These are phyloP conservation scores for Penicillium griseofulvum DNA, from an alignment of 2,329 filamentous ascomycete species.

Conservation along the genomic window DNA sequence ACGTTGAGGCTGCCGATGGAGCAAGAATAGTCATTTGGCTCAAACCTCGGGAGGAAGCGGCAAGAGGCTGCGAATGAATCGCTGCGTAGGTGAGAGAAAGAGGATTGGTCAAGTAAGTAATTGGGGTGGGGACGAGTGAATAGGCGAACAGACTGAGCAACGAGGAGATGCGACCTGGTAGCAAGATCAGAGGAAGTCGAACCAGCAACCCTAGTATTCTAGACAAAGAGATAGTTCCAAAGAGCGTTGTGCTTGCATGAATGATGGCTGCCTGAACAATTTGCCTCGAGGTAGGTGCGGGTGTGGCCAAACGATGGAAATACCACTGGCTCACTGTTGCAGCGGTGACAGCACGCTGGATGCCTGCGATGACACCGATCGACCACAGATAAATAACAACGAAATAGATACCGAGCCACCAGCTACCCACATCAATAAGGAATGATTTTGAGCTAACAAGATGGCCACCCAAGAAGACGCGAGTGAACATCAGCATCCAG, in stretches of 20 bases:
- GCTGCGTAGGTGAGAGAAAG: slow-evolving; percentile 88
- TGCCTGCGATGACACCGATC: slow-evolving; percentile 77
- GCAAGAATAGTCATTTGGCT: slow-evolving; percentile 79
- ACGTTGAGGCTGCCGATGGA: slow-evolving; percentile 67
- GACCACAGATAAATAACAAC: slow-evolving; percentile 96
- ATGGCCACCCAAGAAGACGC: slow-evolving; percentile 90
- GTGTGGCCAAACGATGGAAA: slow-evolving; percentile 84
- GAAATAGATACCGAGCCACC: slow-evolving; percentile 94
- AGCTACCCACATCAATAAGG: slow-evolving; percentile 81
- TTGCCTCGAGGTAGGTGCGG: slow-evolving; percentile 71
- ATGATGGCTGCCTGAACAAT: slow-evolving; percentile 79
- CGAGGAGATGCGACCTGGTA: slow-evolving; percentile 72
- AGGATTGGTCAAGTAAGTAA: slow-evolving; percentile 84
- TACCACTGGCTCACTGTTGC: slow-evolving; percentile 99
- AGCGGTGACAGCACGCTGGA: slow-evolving; percentile 87
- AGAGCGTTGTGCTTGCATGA: slow-evolving; percentile 81
- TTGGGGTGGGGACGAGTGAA: slow-evolving; percentile 78
- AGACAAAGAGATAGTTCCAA: slow-evolving; percentile 87
- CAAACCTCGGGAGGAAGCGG: slow-evolving; percentile 73
- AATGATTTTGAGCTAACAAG: slow-evolving; percentile 64
- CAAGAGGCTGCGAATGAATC: slow-evolving; percentile 83
- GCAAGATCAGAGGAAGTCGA: slow-evolving; percentile 77
- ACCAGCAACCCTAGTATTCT: slow-evolving; percentile 78
- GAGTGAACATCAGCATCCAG: slow-evolving; percentile 95
- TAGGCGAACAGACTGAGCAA: slow-evolving; percentile 70